Evolutionary conservation across 176 grass and related monocot species (phyloP).

Genomic region (Thinopyrum elongatum): DNA sequence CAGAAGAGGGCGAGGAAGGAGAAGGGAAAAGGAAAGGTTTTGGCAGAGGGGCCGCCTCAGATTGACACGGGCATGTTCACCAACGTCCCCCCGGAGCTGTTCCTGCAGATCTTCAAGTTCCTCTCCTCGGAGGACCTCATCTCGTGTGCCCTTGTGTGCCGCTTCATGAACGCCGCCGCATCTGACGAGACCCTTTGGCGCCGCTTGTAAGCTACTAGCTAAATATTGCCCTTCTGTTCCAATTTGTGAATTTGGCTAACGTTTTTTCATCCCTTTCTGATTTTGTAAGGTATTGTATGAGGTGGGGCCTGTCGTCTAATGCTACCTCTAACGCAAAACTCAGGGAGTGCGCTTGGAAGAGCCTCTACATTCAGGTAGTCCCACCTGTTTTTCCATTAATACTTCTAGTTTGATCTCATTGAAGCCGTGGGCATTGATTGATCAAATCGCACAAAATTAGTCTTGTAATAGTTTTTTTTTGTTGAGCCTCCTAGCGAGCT

Average conservation of each 20-base stretch:
- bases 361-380: slow-evolving; percentile 84
- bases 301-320: slow-evolving; percentile 67
- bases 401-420: not conserved
- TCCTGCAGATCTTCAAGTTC: slow-evolving; percentile 89
- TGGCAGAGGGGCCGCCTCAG: slow-evolving; percentile 24
- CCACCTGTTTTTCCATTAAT: not conserved
- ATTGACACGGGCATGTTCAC: slow-evolving; percentile 69
- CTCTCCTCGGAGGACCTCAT: slow-evolving; percentile 95
- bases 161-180: slow-evolving; percentile 71
- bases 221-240: not conserved
- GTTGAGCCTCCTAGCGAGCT: too few species aligned
- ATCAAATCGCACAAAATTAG: not conserved
- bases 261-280: not conserved
- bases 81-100: slow-evolving; percentile 67
- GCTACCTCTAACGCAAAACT: slow-evolving; percentile 65
- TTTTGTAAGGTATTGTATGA: slow-evolving; percentile 77
- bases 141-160: slow-evolving; percentile 70
- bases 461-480: too few species aligned
- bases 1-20: slow-evolving; percentile 41
- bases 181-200: slow-evolving; percentile 97
- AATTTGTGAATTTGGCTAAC: not conserved
- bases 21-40: slow-evolving; percentile 41
- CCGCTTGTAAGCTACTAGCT: slow-evolving; percentile 53
- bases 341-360: slow-evolving; percentile 86
- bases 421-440: not conserved